These are phyloP conservation scores for Paramecium sexaurelia DNA, from an alignment of 73 alveolate genomes.

Conservation along the genomic window DNA sequence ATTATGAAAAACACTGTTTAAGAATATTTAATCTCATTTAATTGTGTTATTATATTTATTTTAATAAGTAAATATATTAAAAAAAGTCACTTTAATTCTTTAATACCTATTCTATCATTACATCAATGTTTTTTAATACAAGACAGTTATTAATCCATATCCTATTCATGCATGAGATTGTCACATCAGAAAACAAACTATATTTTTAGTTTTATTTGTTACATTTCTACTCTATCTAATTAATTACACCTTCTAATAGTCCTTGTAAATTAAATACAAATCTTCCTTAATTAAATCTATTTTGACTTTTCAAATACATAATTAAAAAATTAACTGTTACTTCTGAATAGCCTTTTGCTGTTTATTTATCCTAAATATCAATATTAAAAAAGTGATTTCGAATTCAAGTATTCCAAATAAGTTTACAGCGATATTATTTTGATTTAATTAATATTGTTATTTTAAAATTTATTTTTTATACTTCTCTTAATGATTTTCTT, in stretches of 20 bases:
- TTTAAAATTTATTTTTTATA: too few species aligned
- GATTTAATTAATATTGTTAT: too few species aligned
- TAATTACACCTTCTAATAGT: slow-evolving; percentile 60
- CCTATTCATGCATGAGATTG: slow-evolving; percentile 94
- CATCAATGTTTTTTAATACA: neutral
- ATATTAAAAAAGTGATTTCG: slow-evolving; percentile 74
- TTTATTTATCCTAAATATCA: slow-evolving; percentile 78
- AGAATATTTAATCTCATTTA: neutral
- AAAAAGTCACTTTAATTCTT: neutral
- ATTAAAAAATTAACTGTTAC: slow-evolving; percentile 84
- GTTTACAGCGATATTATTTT: slow-evolving; percentile 42
- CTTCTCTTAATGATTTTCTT: slow-evolving; percentile 30
- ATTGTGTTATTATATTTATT: neutral
- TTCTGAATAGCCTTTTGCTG: slow-evolving; percentile 79
- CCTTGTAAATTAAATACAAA: slow-evolving; percentile 69
- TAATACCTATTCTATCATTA: slow-evolving; percentile 37
- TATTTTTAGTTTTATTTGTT: slow-evolving; percentile 81
- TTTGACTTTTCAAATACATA: slow-evolving; percentile 74
- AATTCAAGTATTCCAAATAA: slow-evolving; percentile 60
- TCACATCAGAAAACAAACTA: slow-evolving; percentile 87
- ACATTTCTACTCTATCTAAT: slow-evolving; percentile 64
- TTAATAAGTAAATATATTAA: neutral
- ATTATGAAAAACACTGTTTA: neutral
- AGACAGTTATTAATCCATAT: slow-evolving; percentile 73
- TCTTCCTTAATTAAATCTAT: neutral